Evolutionary conservation across 2,329 filamentous ascomycete genomes (phyloP).

Genomic region (Trichophyton equinum): DNA sequence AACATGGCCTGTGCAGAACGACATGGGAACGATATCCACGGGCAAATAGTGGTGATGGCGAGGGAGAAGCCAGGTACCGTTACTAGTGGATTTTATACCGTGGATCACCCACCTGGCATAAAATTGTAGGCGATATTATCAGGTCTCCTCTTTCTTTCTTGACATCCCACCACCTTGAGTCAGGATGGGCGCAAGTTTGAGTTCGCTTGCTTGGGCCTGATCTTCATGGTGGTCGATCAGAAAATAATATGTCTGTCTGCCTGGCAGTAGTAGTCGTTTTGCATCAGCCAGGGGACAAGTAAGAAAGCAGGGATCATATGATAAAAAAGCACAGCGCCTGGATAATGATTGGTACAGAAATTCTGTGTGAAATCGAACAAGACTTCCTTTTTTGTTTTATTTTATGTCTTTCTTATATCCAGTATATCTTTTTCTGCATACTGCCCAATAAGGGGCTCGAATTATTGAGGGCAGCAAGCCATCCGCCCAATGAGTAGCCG

Average conservation of each 20-base stretch:
- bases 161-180: neutral
- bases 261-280: neutral
- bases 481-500: neutral
- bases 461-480: neutral
- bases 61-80: conserved; percentile 2
- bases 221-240: conserved; percentile 5
- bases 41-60: neutral
- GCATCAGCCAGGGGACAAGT: conserved; percentile 1
- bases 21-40: conserved; percentile 2
- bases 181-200: neutral
- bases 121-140: neutral
- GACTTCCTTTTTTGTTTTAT: neutral
- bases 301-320: conserved; percentile 2
- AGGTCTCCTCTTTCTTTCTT: neutral
- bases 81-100: conserved; percentile 1
- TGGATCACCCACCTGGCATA: conserved; percentile 3
- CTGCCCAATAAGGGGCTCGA: neutral
- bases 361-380: neutral
- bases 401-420: neutral
- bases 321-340: neutral
- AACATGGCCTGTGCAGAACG: conserved; percentile 11
- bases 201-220: conserved; percentile 1
- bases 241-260: neutral
- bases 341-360: neutral
- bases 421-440: too few relatives aligned